Percentiles rank a stretch among this genome's conserved stretches.
These are phyloP conservation scores for Carallia brachiata DNA, from an alignment of 345 rosid genomes.

Conservation along the genomic window DNA sequence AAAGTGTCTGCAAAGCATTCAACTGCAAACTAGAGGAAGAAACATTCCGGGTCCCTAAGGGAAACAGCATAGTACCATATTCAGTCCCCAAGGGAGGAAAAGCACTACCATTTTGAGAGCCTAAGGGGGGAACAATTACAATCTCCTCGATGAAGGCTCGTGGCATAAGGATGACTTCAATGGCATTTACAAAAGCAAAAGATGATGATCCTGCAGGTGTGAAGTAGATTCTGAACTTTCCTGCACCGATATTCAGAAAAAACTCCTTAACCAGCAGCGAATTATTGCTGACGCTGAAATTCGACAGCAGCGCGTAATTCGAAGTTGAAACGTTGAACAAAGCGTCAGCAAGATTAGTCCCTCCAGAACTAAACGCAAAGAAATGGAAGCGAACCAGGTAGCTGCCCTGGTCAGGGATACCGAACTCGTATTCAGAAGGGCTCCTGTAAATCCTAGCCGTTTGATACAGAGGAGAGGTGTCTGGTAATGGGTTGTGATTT, in stretches of 20 bases:
- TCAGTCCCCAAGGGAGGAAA: too few species aligned
- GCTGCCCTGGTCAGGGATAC: slow-evolving; percentile 21
- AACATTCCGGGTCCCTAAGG: background rate
- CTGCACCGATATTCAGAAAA: slow-evolving; percentile 25
- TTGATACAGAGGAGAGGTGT: slow-evolving; percentile 26
- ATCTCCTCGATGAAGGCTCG: background rate
- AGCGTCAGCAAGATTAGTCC: slow-evolving; percentile 32
- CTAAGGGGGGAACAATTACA: background rate
- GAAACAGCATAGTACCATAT: too few species aligned
- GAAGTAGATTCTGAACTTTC: slow-evolving; percentile 18
- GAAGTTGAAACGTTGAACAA: slow-evolving; percentile 36
- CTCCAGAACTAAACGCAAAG: slow-evolving; percentile 22
- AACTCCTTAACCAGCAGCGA: slow-evolving; percentile 41
- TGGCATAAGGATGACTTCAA: slow-evolving; percentile 8
- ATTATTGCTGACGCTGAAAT: slow-evolving; percentile 22
- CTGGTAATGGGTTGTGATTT: slow-evolving; percentile 1
- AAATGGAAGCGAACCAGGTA: slow-evolving; percentile 51
- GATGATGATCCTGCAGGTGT: background rate
- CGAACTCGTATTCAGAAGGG: slow-evolving; percentile 34
- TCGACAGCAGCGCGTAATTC: slow-evolving; percentile 27
- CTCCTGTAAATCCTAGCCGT: slow-evolving; percentile 48
- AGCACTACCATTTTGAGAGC: background rate
- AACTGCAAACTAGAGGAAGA: background rate
- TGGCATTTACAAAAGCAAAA: slow-evolving; percentile 16
- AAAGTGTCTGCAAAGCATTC: slow-evolving; percentile 4